Percentiles rank a stretch among this genome's conserved stretches.
Evolutionary conservation across 163 green algal species (phyloP).

Genomic region (Dunaliella salina): DNA sequence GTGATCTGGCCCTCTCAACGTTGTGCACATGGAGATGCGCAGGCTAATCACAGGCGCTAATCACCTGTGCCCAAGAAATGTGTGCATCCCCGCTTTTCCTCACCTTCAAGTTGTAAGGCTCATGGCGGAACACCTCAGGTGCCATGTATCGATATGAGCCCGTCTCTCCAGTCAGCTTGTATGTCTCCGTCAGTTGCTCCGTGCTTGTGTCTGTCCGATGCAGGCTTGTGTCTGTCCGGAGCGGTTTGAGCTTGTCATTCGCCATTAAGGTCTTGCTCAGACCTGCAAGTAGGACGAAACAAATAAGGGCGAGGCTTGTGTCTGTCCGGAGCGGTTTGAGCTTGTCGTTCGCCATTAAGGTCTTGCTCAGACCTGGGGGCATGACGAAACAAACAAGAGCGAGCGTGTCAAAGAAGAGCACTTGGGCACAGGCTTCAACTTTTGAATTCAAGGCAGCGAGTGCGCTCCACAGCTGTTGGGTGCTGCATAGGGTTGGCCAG

Average conservation of each 20-base stretch:
- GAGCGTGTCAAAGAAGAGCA: too few species aligned
- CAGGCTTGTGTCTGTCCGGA: constrained; percentile 25
- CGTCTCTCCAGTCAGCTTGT: constrained; percentile 82
- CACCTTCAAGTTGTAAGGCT: constrained; percentile 84
- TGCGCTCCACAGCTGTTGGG: too few species aligned
- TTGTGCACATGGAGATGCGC: too few species aligned
- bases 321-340: constrained; percentile 18
- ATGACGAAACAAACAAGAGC: too few species aligned
- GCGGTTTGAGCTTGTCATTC: not conserved
- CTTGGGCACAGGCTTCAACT: too few species aligned
- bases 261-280: not conserved
- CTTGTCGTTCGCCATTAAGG: not conserved
- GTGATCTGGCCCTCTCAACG: too few species aligned
- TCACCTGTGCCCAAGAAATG: too few species aligned
- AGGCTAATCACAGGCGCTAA: too few species aligned
- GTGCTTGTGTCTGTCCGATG: constrained; percentile 23
- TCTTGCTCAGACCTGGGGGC: not conserved
- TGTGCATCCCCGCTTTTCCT: too few species aligned
- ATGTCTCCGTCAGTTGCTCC: constrained; percentile 19
- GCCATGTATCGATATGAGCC: constrained; percentile 69
- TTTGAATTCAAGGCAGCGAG: too few species aligned
- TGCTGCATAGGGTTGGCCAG: too few species aligned
- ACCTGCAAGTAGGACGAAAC: too few species aligned
- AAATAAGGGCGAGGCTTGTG: constrained; percentile 1
- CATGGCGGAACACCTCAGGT: constrained; percentile 76